Conservation (phyloP, 1,284 basidiomycete genomes). For the Cystobasidium sp. region DNA sequence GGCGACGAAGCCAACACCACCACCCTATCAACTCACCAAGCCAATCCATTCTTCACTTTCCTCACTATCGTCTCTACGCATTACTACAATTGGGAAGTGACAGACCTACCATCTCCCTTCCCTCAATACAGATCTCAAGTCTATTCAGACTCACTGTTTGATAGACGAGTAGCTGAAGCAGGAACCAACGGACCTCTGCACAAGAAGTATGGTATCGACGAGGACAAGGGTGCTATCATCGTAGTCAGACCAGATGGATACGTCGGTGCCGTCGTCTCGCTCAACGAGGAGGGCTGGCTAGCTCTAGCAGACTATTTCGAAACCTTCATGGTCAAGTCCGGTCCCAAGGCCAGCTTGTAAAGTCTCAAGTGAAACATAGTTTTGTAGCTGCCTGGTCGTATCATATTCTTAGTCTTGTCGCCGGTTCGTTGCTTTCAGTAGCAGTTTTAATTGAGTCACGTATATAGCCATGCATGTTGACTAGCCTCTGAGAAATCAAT, state of each 20-base stretch:
- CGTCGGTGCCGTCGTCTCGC: slow-evolving; percentile 50
- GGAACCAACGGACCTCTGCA: slow-evolving; percentile 48
- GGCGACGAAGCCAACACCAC: slow-evolving; percentile 47
- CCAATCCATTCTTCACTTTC: slow-evolving; percentile 51
- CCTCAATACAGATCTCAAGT: slow-evolving; percentile 49
- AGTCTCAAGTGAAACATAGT: not conserved
- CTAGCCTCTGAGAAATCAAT: too few species aligned
- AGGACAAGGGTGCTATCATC: slow-evolving; percentile 51
- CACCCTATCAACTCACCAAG: slow-evolving; percentile 14
- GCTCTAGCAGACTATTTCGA: slow-evolving; percentile 53
- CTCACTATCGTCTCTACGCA: slow-evolving; percentile 50
- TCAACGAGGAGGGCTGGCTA: slow-evolving; percentile 49
- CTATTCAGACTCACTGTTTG: slow-evolving; percentile 52
- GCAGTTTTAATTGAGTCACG: too few species aligned
- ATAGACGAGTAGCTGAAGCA: slow-evolving; percentile 47
- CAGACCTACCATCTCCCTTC: slow-evolving; percentile 48
- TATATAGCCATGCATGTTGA: too few species aligned
- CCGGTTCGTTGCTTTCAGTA: too few species aligned
- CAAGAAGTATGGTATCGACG: slow-evolving; percentile 52
- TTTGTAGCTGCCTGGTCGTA: too few species aligned
- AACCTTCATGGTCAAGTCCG: slow-evolving; percentile 43
- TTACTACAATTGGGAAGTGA: slow-evolving; percentile 54
- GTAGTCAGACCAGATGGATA: slow-evolving; percentile 55
- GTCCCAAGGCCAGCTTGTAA: slow-evolving; percentile 40
- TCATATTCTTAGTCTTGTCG: too few species aligned